phyloP scores from a whole-genome alignment of 2,329 filamentous ascomycete genomes.

The Ceratocystis variospora region DNA sequence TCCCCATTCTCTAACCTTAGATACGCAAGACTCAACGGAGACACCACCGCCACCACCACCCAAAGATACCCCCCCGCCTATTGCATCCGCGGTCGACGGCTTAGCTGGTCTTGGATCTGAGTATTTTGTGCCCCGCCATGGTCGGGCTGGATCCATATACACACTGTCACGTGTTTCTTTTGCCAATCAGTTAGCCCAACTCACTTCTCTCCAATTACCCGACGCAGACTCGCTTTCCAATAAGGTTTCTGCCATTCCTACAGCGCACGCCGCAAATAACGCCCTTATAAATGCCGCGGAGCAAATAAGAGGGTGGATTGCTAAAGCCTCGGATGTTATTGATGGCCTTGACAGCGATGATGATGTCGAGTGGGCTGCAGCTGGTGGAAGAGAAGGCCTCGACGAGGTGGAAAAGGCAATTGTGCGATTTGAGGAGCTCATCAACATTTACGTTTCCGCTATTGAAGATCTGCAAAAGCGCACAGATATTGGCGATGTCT shows the following conservation, averaged over 20 bases:
- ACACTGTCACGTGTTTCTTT: slow-evolving; percentile 87
- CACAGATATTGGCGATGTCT: slow-evolving; percentile 57
- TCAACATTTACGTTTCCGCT: slow-evolving; percentile 85
- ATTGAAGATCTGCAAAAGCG: slow-evolving; percentile 82
- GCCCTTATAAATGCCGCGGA: slow-evolving; percentile 77
- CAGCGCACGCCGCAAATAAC: slow-evolving; percentile 67
- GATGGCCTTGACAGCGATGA: slow-evolving; percentile 84
- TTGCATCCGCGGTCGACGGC: background rate
- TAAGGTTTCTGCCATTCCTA: slow-evolving; percentile 72
- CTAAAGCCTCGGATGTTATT: slow-evolving; percentile 80
- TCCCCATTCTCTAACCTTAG: slow-evolving; percentile 29
- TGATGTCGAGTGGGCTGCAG: slow-evolving; percentile 93
- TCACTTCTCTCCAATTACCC: slow-evolving; percentile 80
- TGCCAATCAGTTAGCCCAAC: slow-evolving; percentile 78
- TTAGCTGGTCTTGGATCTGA: slow-evolving; percentile 9
- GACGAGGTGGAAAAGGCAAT: slow-evolving; percentile 64
- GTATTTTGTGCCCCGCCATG: slow-evolving; percentile 54
- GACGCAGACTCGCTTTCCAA: slow-evolving; percentile 71
- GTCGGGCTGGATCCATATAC: slow-evolving; percentile 75
- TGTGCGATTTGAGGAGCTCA: slow-evolving; percentile 69
- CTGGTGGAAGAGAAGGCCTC: slow-evolving; percentile 67
- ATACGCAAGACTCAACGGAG: slow-evolving; percentile 18
- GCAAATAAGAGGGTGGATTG: slow-evolving; percentile 88
- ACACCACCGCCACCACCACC: slow-evolving; percentile 23
- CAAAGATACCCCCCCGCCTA: slow-evolving; percentile 38